Percentiles rank a stretch among this genome's conserved stretches.
Evolutionary conservation across 805 yeast genomes (phyloP).

Genomic region (Saturnispora besseyi): DNA sequence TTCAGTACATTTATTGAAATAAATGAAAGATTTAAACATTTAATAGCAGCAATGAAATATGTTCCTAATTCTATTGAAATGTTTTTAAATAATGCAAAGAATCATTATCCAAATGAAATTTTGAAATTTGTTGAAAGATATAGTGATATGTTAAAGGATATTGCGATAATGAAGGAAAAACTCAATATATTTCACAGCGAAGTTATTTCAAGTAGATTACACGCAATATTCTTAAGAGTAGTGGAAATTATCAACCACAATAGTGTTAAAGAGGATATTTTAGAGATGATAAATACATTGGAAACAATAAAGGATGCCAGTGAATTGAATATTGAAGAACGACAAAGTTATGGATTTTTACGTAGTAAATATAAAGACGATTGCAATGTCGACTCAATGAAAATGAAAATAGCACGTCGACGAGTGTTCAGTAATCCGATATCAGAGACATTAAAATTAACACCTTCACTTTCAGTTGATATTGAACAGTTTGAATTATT

Average conservation of each 20-base stretch:
- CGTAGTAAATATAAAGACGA: not conserved
- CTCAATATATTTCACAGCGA: slow-evolving; percentile 35
- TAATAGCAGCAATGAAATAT: slow-evolving; percentile 42
- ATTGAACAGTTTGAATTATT: slow-evolving; percentile 3
- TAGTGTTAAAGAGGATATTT: not conserved
- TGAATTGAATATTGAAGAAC: slow-evolving; percentile 2
- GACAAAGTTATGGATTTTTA: slow-evolving; percentile 1
- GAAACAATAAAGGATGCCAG: slow-evolving; percentile 8
- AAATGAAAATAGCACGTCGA: not conserved
- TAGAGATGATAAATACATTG: slow-evolving; percentile 2
- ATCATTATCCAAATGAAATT: slow-evolving; percentile 26
- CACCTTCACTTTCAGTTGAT: not conserved
- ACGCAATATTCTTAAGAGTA: slow-evolving; percentile 39
- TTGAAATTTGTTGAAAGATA: slow-evolving; percentile 31
- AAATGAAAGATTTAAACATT: slow-evolving; percentile 37
- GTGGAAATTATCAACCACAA: slow-evolving; percentile 29
- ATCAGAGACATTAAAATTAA: not conserved
- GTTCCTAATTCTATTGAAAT: slow-evolving; percentile 42
- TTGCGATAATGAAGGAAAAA: slow-evolving; percentile 34
- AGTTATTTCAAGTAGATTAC: slow-evolving; percentile 48
- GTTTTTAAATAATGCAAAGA: slow-evolving; percentile 29
- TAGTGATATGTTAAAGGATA: slow-evolving; percentile 31
- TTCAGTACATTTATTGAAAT: slow-evolving; percentile 30
- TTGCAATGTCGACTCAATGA: not conserved
- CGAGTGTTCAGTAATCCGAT: slow-evolving; percentile 12